These are phyloP conservation scores for Melanogaster broomeanus DNA, from an alignment of 768 basidiomycete species.

Conservation along the genomic window DNA sequence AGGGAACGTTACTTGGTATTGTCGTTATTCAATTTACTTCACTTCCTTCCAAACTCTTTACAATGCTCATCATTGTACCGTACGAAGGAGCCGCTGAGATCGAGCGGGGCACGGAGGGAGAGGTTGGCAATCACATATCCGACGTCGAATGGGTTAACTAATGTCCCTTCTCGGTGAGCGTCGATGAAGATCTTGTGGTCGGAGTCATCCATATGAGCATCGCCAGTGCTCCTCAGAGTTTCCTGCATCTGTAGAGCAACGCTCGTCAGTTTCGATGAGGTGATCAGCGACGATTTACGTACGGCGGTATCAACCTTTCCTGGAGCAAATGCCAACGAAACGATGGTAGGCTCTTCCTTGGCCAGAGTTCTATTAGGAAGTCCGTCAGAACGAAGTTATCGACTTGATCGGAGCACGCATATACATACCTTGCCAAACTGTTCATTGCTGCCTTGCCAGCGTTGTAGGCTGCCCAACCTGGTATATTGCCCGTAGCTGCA, in stretches of 20 bases:
- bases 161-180: constrained; percentile 60
- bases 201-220: constrained; percentile 50
- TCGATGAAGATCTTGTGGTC: constrained; percentile 61
- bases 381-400: constrained; percentile 1
- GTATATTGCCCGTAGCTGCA: constrained; percentile 63
- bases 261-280: neutral
- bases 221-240: constrained; percentile 50
- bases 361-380: constrained; percentile 65
- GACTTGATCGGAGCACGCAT: constrained; percentile 9
- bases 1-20: neutral
- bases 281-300: constrained; percentile 25
- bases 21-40: constrained; percentile 2
- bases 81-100: constrained; percentile 75
- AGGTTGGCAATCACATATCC: constrained; percentile 81
- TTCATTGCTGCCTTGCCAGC: constrained; percentile 91
- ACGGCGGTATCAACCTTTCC: constrained; percentile 87
- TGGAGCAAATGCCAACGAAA: constrained; percentile 78
- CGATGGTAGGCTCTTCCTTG: constrained; percentile 77
- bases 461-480: constrained; percentile 82
- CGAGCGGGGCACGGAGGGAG: constrained; percentile 60
- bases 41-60: constrained; percentile 47
- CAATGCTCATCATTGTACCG: constrained; percentile 79
- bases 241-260: constrained; percentile 65
- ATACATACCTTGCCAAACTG: constrained; percentile 74
- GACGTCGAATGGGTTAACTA: constrained; percentile 72